These are phyloP conservation scores for Oryza meridionalis DNA, from an alignment of 176 grass and related monocot genomes.

Conservation along the genomic window DNA sequence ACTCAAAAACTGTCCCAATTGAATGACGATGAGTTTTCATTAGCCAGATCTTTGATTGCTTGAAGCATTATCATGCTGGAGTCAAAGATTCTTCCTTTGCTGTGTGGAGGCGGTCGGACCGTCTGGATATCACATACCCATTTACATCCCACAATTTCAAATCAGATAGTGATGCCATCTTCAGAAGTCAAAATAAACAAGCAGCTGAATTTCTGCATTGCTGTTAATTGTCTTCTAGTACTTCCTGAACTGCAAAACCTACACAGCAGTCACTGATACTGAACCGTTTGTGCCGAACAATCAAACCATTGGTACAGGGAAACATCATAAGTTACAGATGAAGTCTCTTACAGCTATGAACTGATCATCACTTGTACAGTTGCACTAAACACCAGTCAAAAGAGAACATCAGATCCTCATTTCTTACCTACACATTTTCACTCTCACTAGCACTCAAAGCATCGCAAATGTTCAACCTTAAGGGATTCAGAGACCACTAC, in stretches of 20 bases:
- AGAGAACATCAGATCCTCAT: not conserved
- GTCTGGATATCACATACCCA: not conserved
- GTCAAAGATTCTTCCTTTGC: constrained; percentile 8
- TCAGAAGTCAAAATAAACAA: constrained; percentile 5
- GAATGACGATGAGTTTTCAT: not conserved
- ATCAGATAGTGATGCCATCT: not conserved
- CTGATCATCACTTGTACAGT: constrained; percentile 27
- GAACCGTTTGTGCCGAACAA: not conserved
- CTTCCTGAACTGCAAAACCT: not conserved
- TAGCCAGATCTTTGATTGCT: not conserved
- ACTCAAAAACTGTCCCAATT: not conserved
- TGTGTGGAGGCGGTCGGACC: not conserved
- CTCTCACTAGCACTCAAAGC: not conserved
- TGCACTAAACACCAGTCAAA: constrained; percentile 29
- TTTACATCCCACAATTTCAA: not conserved
- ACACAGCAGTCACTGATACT: not conserved
- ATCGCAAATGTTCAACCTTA: constrained; percentile 22
- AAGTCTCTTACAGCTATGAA: constrained; percentile 12
- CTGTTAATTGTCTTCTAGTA: not conserved
- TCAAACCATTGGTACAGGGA: not conserved
- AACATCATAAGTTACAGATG: not conserved
- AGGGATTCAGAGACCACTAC: constrained; percentile 24
- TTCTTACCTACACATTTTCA: constrained; percentile 32
- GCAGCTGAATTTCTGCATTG: not conserved
- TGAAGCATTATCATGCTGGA: not conserved